Conservation (phyloP, 2,329 filamentous ascomycete species). For the Colletotrichum sp. region DNA sequence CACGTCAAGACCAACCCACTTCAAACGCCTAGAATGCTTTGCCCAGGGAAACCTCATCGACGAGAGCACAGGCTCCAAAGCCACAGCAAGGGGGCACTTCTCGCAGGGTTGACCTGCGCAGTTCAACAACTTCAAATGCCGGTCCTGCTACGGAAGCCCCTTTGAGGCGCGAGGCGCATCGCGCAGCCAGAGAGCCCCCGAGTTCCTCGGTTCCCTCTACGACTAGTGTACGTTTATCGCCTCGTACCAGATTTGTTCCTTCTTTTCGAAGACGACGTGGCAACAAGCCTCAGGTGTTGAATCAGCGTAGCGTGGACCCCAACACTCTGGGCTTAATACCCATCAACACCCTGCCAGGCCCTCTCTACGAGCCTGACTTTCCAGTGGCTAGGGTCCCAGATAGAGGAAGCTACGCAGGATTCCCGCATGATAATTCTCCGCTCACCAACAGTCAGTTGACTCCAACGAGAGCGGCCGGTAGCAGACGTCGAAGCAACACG, state of each 20-base stretch:
- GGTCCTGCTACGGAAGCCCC: not conserved
- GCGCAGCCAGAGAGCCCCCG: not conserved
- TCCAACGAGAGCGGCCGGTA: not conserved
- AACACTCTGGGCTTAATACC: not conserved
- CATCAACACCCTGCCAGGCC: not conserved
- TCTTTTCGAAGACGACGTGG: not conserved
- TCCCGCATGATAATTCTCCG: not conserved
- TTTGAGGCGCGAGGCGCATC: not conserved
- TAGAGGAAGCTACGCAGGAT: not conserved
- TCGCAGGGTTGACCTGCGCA: not conserved
- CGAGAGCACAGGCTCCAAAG: not conserved
- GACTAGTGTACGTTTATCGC: not conserved
- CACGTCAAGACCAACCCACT: not conserved
- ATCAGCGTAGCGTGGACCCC: conserved; percentile 2
- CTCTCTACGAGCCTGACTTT: not conserved
- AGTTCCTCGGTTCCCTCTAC: not conserved
- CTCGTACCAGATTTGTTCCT: not conserved
- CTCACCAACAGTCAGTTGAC: not conserved
- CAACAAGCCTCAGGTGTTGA: not conserved
- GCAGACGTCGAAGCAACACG: not conserved
- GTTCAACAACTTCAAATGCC: not conserved
- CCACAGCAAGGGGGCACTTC: not conserved
- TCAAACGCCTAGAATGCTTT: conserved; percentile 7
- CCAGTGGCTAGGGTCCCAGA: not conserved
- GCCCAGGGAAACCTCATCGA: not conserved